Percentiles rank a stretch among this genome's conserved stretches.
Evolutionary conservation across 2,329 filamentous ascomycete genomes (phyloP).

Genomic region (Paraconiothyrium sp.): DNA sequence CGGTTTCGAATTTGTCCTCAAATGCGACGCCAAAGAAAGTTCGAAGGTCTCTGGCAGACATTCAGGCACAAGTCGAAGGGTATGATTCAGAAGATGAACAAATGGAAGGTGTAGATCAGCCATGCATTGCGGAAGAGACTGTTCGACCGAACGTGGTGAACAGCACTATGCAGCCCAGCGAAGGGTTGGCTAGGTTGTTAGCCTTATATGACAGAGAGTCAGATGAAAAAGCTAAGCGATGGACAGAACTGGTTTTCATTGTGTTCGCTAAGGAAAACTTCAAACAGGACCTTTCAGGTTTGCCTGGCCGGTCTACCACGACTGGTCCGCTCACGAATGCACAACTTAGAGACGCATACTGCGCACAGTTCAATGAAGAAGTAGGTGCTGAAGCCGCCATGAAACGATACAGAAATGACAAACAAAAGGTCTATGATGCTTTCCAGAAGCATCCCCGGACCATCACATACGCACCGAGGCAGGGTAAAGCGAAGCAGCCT

Average conservation of each 20-base stretch:
- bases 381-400: not conserved
- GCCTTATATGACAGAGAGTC: not conserved
- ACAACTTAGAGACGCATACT: constrained; percentile 1
- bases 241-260: constrained; percentile 3
- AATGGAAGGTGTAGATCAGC: not conserved
- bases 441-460: not conserved
- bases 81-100: not conserved
- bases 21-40: not conserved
- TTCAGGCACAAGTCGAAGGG: not conserved
- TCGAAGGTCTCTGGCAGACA: not conserved
- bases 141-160: not conserved
- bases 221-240: not conserved
- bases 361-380: not conserved
- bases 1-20: not conserved
- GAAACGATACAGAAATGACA: constrained; percentile 5
- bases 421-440: not conserved
- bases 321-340: constrained; percentile 1
- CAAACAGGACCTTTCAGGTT: not conserved
- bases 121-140: not conserved
- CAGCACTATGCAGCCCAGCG: not conserved
- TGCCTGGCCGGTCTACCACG: not conserved
- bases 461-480: not conserved
- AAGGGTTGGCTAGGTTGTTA: not conserved
- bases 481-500: not conserved
- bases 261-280: constrained; percentile 7